Evolutionary conservation across 2,329 filamentous ascomycete genomes (phyloP).

Genomic region (Alternaria metachromatica): DNA sequence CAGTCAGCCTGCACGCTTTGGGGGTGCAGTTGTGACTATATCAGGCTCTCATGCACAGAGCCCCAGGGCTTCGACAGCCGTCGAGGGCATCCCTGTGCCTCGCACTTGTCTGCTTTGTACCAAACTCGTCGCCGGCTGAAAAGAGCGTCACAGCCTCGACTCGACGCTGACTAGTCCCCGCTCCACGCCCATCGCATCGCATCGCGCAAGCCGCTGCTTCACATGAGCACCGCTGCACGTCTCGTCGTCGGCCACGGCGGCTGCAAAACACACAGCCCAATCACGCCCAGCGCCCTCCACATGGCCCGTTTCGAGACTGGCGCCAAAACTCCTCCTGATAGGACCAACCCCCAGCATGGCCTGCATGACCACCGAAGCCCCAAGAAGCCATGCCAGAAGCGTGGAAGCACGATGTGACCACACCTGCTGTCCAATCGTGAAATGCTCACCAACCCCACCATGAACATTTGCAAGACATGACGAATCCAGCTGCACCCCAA

Average conservation of each 20-base stretch:
- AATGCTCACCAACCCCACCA: constrained; percentile 24
- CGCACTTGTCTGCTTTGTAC: not conserved
- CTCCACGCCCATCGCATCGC: constrained; percentile 29
- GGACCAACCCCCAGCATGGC: constrained; percentile 13
- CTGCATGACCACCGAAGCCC: constrained; percentile 5
- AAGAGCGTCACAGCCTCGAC: constrained; percentile 8
- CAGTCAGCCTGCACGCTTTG: constrained; percentile 9
- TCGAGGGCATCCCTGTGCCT: constrained; percentile 5
- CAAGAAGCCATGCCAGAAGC: not conserved
- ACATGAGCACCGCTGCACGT: constrained; percentile 26
- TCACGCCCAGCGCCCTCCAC: constrained; percentile 23
- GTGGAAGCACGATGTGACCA: constrained; percentile 19
- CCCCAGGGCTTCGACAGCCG: constrained; percentile 2
- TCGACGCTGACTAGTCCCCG: constrained; percentile 1
- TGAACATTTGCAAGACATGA: constrained; percentile 32
- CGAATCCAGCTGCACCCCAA: constrained; percentile 18
- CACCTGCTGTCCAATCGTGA: constrained; percentile 26
- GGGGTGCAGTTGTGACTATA: constrained; percentile 17
- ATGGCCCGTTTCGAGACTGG: constrained; percentile 28
- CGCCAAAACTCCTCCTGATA: constrained; percentile 25
- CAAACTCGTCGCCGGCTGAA: not conserved
- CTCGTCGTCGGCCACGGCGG: constrained; percentile 28
- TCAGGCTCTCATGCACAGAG: constrained; percentile 14
- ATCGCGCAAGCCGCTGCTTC: constrained; percentile 30
- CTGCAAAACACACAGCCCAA: constrained; percentile 42